Conservation (phyloP, 2,329 filamentous ascomycete genomes). For the Neurospora sp. region DNA sequence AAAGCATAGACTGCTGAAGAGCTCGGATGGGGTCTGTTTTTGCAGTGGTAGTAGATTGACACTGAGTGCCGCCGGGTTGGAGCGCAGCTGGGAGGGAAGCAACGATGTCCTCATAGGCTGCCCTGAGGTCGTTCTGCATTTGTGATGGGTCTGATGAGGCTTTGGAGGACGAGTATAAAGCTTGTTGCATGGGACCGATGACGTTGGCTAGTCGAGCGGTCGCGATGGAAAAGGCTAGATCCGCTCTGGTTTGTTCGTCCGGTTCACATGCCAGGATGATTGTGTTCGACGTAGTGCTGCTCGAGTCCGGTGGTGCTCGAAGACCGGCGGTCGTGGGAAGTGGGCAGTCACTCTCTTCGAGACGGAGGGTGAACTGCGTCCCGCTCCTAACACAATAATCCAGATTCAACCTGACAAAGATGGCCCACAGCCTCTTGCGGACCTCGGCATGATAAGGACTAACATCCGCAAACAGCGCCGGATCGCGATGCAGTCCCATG, state of each 20-base stretch:
- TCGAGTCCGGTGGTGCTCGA: background rate
- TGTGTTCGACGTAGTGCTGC: background rate
- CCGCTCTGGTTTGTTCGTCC: background rate
- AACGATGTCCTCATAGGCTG: slow-evolving; percentile 1
- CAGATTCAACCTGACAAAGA: slow-evolving; percentile 12
- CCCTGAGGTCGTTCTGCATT: slow-evolving; percentile 2
- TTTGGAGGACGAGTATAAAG: background rate
- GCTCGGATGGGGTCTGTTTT: slow-evolving; percentile 2
- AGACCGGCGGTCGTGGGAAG: slow-evolving; percentile 5
- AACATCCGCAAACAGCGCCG: slow-evolving; percentile 7
- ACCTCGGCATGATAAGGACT: slow-evolving; percentile 13
- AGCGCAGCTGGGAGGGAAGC: slow-evolving; percentile 4
- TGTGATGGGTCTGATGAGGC: background rate
- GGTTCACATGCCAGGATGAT: background rate
- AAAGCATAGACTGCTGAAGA: slow-evolving; percentile 9
- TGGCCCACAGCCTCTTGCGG: slow-evolving; percentile 14
- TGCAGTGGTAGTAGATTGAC: background rate
- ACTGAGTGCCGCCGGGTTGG: background rate
- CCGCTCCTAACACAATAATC: slow-evolving; percentile 15
- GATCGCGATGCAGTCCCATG: slow-evolving; percentile 17
- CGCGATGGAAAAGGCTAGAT: slow-evolving; percentile 7
- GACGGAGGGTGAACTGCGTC: slow-evolving; percentile 9
- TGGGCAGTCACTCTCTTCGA: slow-evolving; percentile 16
- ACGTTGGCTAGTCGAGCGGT: slow-evolving; percentile 7
- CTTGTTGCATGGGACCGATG: slow-evolving; percentile 7